Percentiles rank a stretch among this genome's conserved stretches.
Evolutionary conservation across 352 stramenopile genomes (phyloP).

Genomic region (Phytophthora colocasiae): DNA sequence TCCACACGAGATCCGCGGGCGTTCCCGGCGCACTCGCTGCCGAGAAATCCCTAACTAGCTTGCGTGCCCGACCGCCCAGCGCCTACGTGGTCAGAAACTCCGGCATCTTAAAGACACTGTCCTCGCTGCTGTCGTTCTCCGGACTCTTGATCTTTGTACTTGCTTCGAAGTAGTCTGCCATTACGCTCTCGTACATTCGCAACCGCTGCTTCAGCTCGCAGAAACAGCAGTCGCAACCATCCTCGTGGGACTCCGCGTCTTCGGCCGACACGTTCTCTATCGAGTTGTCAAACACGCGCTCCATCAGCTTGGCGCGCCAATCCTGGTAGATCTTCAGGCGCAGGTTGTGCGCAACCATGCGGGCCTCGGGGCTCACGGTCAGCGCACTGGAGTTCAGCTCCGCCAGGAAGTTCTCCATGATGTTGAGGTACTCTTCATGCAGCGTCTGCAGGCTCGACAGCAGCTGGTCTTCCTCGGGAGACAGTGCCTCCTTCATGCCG

Average conservation of each 20-base stretch:
- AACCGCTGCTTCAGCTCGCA: slow-evolving; percentile 63
- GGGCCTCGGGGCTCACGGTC: slow-evolving; percentile 78
- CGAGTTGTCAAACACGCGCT: slow-evolving; percentile 67
- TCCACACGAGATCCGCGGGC: slow-evolving; percentile 41
- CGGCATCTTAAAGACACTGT: slow-evolving; percentile 53
- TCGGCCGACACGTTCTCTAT: slow-evolving; percentile 47
- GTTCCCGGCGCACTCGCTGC: slow-evolving; percentile 36
- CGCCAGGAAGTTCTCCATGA: slow-evolving; percentile 74
- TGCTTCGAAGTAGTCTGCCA: slow-evolving; percentile 62
- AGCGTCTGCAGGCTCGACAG: slow-evolving; percentile 68
- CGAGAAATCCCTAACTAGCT: slow-evolving; percentile 54
- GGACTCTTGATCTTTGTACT: slow-evolving; percentile 61
- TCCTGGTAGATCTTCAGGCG: slow-evolving; percentile 86
- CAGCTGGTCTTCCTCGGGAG: slow-evolving; percentile 74
- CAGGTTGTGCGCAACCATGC: slow-evolving; percentile 76
- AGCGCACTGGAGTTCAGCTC: slow-evolving; percentile 64
- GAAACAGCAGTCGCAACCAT: slow-evolving; percentile 57
- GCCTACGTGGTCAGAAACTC: slow-evolving; percentile 58
- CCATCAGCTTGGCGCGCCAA: slow-evolving; percentile 79
- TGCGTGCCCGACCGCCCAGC: slow-evolving; percentile 13
- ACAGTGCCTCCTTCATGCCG: slow-evolving; percentile 77
- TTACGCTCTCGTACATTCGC: slow-evolving; percentile 62
- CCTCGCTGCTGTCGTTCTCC: slow-evolving; percentile 54
- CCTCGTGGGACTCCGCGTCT: slow-evolving; percentile 46
- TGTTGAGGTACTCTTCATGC: slow-evolving; percentile 71